Evolutionary conservation across 2,329 filamentous ascomycete genomes (phyloP), one percentile per base, ranked within the genome.

Genomic region (Dendryphion nanum): DNA sequence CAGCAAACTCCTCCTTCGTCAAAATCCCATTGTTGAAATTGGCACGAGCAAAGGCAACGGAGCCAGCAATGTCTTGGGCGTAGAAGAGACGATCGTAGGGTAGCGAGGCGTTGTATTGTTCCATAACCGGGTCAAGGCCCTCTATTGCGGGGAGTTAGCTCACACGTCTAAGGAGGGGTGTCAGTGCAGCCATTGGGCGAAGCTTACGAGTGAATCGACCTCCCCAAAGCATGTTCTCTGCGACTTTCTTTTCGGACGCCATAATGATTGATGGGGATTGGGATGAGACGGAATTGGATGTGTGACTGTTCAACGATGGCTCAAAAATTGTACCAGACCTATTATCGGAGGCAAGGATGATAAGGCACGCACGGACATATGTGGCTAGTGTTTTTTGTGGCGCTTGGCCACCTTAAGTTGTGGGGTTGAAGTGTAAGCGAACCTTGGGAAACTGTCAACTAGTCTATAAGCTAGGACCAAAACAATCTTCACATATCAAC

Each of bases 71-170:
- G 56, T 94, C 88, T 63, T 93, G 79, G 44, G 81, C 81, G 71
- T 88, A 87, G 55, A 95, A 82, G 37, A 76, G 74, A 50, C 82
- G 81, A 67, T 95, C 89, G 67, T 85, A 90, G 61, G 79, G 81
- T 52, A 95, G 84, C 37, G 79, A 85, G 55, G 83, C 82, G 65
- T 95, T 95, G 74, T 91, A 95, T 50, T 85, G 76, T 44, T 82
- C 77, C 88, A 95, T 95, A 36, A 94, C 77, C 37, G 88, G 86
- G 68, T 94, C 87, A 51, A 91, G 80, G 53, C 79, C 85, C 72
- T 87, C 86, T 86, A 32, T 33, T 20, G 30, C n/a, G 20, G 18
- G 23, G 30, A 12, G 23, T 31, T 32, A 26, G 5, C 6, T 21
- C 24, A 10, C 29, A 18, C 10, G 17, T 4, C 12, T 38, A 30